Evolutionary conservation across 2,329 filamentous ascomycete species (phyloP).

Genomic region (Beauveria asiatica): DNA sequence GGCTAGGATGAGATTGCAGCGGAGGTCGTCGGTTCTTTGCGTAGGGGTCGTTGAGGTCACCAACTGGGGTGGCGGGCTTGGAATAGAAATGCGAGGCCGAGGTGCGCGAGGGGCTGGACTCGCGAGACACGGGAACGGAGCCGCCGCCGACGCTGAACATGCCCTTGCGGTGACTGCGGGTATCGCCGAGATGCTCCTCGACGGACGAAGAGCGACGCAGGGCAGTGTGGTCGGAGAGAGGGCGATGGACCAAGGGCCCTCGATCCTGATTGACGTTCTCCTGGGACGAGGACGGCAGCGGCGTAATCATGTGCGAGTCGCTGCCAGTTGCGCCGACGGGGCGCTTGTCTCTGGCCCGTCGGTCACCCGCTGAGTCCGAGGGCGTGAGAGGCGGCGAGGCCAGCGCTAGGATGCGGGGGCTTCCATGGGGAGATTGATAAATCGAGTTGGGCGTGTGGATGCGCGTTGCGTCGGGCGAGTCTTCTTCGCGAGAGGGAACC

Average conservation of each 20-base stretch:
- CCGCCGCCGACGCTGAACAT: constrained; percentile 45
- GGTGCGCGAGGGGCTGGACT: constrained; percentile 56
- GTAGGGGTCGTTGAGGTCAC: constrained; percentile 78
- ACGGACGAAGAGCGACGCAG: constrained; percentile 34
- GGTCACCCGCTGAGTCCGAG: constrained; percentile 50
- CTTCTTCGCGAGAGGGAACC: constrained; percentile 54
- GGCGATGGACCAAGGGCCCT: constrained; percentile 32
- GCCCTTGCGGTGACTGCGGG: constrained; percentile 40
- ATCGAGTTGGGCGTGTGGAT: constrained; percentile 57
- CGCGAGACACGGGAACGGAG: constrained; percentile 50
- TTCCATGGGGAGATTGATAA: constrained; percentile 57
- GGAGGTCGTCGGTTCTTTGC: constrained; percentile 71
- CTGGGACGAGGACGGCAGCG: constrained; percentile 54
- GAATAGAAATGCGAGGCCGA: constrained; percentile 57
- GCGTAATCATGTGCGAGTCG: constrained; percentile 52
- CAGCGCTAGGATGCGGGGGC: constrained; percentile 60
- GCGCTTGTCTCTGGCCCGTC: constrained; percentile 23
- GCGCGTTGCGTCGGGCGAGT: constrained; percentile 51
- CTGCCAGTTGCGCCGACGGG: constrained; percentile 30
- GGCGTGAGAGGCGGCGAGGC: constrained; percentile 88
- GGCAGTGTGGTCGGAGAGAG: constrained; percentile 33
- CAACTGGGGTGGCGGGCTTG: constrained; percentile 68
- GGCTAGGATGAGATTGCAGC: constrained; percentile 54
- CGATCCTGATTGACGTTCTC: constrained; percentile 36
- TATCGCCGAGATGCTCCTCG: constrained; percentile 26